Base-by-base conservation (phyloP, 441 rosid genomes). In the Kokia cookei region DNA sequence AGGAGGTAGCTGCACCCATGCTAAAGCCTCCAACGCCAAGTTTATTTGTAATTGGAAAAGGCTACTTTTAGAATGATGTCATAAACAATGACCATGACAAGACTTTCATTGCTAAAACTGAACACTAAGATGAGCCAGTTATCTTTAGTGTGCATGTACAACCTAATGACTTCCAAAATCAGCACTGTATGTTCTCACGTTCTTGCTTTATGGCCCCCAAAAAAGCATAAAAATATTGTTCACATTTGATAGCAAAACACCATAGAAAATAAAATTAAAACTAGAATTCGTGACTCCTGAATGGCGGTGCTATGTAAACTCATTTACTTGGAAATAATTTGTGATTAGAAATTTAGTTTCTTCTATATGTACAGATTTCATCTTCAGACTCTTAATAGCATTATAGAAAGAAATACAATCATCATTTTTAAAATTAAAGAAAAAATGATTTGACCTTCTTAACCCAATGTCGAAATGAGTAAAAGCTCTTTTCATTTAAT, bases 1-100 rank as follows among this genome's bases (percentile, higher is more conserved):
- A 83, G 45, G 97, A 75, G 48, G 95, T 85, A 63, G 93, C 99
- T 9, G 98, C 96, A 72, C 99, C 99, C 99, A 94, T 94, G 79
- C 98, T 94, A 89, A 94, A 94, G 61, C 99, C 99, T 80, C 99
- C 99, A 79, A 95, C 78, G 61, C 96, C 99, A 69, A 95, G 86
- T 86, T 91, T 93, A 73, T 93, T 98, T 95, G 87, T 45, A 64
- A 79, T 50, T 71, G 57, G 17, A 66, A 73, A 60, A 72, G 1
- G n/a, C n/a, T 65, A 60, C 27, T 0, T 7, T 60, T 14, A 60
- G 47, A 48, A 48, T 2, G 9, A 58, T 15, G 12, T 32, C 26
- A n/a, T 32, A 32, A n/a, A 13, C 45, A 53, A 69, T 5, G 32
- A 53, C 37, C 8, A 9, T 45, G 48, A 11, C 19, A 53, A 3